These are phyloP conservation scores for Mycena leptocephala DNA, from an alignment of 768 basidiomycete species.

Conservation along the genomic window DNA sequence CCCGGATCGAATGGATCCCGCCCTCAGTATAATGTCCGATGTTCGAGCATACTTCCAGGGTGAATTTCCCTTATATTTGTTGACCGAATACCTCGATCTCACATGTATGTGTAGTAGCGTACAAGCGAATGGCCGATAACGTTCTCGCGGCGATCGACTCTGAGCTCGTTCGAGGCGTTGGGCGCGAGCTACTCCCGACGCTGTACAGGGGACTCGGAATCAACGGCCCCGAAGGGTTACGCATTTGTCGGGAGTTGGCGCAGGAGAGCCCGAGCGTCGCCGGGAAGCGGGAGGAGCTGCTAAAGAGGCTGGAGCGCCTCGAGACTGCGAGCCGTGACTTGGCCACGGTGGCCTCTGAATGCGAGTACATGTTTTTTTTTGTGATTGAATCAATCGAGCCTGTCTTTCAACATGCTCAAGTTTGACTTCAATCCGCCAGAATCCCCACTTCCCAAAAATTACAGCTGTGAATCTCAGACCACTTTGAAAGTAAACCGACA, in stretches of 20 bases:
- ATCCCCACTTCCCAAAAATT: too few species aligned
- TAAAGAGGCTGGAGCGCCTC: neutral
- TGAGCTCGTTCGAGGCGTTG: neutral
- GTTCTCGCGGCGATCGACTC: neutral
- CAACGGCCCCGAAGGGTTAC: constrained; percentile 61
- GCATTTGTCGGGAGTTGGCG: constrained; percentile 67
- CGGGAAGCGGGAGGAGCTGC: neutral
- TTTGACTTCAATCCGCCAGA: too few species aligned
- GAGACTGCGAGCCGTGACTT: neutral
- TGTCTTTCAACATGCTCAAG: too few species aligned
- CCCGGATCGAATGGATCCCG: constrained; percentile 53
- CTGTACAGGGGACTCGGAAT: constrained; percentile 27
- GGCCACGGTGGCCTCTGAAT: too few species aligned
- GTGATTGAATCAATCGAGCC: too few species aligned
- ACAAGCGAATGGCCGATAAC: neutral
- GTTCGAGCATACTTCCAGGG: constrained; percentile 71
- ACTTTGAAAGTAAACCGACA: too few species aligned
- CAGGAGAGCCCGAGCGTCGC: constrained; percentile 54
- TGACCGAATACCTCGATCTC: too few species aligned
- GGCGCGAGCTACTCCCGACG: neutral
- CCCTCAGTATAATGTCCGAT: constrained; percentile 65
- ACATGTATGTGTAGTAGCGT: neutral
- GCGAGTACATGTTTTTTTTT: too few species aligned
- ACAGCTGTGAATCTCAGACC: too few species aligned
- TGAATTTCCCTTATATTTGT: constrained; percentile 23